Base-by-base conservation (phyloP, 2,329 filamentous ascomycete genomes). In the Zymoseptoria crescenta region DNA sequence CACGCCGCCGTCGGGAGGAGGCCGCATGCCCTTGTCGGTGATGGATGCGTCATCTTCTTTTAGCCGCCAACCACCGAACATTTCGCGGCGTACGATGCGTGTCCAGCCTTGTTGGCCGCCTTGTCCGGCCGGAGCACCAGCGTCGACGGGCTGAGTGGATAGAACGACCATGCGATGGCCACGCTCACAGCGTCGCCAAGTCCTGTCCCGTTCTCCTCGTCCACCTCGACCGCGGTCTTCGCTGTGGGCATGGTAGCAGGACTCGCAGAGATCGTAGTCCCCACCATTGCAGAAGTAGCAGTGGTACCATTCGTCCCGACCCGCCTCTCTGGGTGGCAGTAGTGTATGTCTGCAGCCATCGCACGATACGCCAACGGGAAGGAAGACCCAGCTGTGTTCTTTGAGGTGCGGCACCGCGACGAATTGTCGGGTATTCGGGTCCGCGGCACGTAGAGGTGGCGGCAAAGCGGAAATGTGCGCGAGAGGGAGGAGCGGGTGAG, bases 91-190 rank as follows among this genome's bases (percentile, higher is more conserved):
- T 1, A 93, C 80, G 20, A 86, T 78, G 29, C 91, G 83, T 61
- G 83, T 80, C 67, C 88, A 85, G 0, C 87, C 87, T 45, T 45
- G 35, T 13, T 13, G 35, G 4, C 24, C 24, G 13, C 10, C 35
- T 13, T 13, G 35, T 3, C 24, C 24, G 13, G 35, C 35, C 35
- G 35, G 35, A 24, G 83, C 82, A 19, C 83, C 80, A 30, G 57
- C 54, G 81, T 80, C 63, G 10, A 63, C 62, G 57, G 90, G 86
- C 60, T 87, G 81, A 69, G 93, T 96, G 0, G 85, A 87, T 9
- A 95, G 79, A 9, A 95, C 77, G 0, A 87, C 83, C 91, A 96
- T 96, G 30, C 92, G 84, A 70, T 97, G 93, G 4, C 88, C 88
- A 49, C 81, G 80, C 0, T 86, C 80, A 70, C 93, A 97, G 54